These are phyloP conservation scores for Hypoxylon intermedium DNA, from an alignment of 495 filamentous ascomycete species.

Conservation along the genomic window DNA sequence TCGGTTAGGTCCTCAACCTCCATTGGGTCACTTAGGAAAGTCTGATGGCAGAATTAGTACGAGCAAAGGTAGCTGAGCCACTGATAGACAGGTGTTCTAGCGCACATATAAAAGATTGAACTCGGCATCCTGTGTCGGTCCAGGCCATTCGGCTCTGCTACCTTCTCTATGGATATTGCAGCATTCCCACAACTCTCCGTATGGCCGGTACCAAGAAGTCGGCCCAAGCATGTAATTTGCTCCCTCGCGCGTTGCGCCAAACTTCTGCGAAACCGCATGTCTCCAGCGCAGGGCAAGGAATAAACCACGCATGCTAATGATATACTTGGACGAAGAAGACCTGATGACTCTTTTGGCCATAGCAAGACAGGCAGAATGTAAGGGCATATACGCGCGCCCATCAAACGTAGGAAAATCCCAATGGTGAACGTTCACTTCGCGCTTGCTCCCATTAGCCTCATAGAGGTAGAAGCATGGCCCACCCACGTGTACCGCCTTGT, in stretches of 20 bases:
- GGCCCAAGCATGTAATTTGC: slow-evolving; percentile 2
- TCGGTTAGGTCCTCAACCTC: neutral
- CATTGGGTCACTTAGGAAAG: neutral
- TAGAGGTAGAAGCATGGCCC: neutral
- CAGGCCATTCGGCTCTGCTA: neutral
- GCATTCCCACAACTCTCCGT: neutral
- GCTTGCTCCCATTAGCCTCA: neutral
- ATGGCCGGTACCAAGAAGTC: neutral
- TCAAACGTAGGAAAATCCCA: neutral
- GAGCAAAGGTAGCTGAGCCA: neutral
- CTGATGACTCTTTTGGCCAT: neutral
- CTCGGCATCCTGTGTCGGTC: neutral
- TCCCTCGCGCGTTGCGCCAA: neutral
- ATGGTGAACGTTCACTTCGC: neutral
- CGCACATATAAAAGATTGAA: slow-evolving; percentile 7
- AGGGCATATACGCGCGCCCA: neutral
- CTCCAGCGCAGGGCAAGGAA: slow-evolving; percentile 3
- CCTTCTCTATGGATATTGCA: neutral
- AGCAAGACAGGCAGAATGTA: neutral
- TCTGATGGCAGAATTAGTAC: neutral
- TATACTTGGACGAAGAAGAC: neutral
- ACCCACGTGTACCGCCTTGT: neutral
- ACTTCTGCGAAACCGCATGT: neutral
- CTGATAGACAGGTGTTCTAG: neutral
- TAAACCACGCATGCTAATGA: neutral